These are phyloP conservation scores for Stephanodiscus triporus DNA, from an alignment of 108 stramenopile species.

Conservation along the genomic window DNA sequence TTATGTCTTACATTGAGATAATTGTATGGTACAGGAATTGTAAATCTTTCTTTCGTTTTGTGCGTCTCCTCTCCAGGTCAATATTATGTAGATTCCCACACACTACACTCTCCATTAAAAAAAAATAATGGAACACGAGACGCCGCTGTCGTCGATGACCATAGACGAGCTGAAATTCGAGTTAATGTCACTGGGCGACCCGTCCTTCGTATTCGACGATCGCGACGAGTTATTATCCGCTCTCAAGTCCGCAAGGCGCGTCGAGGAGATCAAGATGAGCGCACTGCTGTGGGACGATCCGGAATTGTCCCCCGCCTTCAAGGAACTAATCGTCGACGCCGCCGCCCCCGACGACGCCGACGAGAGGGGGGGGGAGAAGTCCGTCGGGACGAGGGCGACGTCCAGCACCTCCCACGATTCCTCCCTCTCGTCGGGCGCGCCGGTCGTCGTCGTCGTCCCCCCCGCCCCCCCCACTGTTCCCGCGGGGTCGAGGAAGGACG, in stretches of 20 bases:
- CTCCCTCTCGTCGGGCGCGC: background rate
- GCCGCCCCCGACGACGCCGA: background rate
- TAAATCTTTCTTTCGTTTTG: no score
- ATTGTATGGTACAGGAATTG: no score
- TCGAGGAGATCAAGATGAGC: background rate
- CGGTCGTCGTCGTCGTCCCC: background rate
- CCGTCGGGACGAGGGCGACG: background rate
- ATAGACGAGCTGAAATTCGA: conserved; percentile 16
- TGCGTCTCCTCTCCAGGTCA: no score
- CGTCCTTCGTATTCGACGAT: conserved; percentile 40
- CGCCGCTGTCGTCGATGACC: conserved; percentile 21
- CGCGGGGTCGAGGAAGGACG: no score
- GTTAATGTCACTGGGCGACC: conserved; percentile 20
- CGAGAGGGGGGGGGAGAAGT: conserved; percentile 1
- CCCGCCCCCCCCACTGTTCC: no score
- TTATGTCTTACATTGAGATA: no score
- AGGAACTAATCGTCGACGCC: conserved; percentile 3
- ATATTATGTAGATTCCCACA: no score
- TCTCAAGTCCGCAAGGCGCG: conserved; percentile 11
- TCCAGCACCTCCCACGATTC: background rate
- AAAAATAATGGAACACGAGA: background rate
- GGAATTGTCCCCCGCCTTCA: background rate
- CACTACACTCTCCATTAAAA: no score
- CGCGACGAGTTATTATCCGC: conserved; percentile 36
- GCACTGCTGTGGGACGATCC: background rate